Evolutionary conservation across 2,329 filamentous ascomycete species (phyloP).

Genomic region (Fusarium temperatum): DNA sequence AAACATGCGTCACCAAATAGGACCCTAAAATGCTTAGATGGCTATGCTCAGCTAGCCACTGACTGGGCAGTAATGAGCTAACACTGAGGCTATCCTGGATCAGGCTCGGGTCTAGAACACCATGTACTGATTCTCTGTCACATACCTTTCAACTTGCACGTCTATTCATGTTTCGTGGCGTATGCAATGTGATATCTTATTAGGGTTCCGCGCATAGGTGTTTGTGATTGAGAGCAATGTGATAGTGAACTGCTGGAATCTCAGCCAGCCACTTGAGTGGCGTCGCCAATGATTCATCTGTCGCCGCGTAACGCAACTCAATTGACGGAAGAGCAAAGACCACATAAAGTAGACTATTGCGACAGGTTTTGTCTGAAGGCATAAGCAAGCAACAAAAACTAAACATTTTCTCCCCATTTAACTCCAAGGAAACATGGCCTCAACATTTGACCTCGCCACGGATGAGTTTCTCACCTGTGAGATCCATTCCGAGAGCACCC

Average conservation of each 20-base stretch:
- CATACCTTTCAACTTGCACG: neutral
- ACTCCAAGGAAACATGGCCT: neutral
- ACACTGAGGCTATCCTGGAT: neutral
- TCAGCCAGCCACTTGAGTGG: neutral
- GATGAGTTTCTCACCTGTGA: neutral
- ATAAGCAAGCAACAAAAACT: neutral
- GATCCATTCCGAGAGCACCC: neutral
- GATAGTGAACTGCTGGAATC: neutral
- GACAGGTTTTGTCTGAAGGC: neutral
- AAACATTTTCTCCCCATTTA: neutral
- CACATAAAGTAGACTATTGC: neutral
- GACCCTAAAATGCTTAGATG: fast-evolving
- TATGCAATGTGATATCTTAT: neutral
- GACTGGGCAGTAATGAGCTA: too few species aligned
- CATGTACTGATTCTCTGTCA: neutral
- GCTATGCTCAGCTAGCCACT: neutral
- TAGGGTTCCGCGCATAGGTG: neutral
- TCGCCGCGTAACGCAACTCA: neutral
- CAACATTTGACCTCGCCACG: neutral
- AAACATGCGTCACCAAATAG: fast-evolving
- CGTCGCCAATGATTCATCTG: neutral
- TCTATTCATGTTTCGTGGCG: neutral
- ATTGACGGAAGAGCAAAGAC: neutral
- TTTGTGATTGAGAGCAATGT: neutral
- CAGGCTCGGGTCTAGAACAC: neutral